phyloP scores from a whole-genome alignment of 164 flowering plant species.

The Liquidambar formosana region DNA sequence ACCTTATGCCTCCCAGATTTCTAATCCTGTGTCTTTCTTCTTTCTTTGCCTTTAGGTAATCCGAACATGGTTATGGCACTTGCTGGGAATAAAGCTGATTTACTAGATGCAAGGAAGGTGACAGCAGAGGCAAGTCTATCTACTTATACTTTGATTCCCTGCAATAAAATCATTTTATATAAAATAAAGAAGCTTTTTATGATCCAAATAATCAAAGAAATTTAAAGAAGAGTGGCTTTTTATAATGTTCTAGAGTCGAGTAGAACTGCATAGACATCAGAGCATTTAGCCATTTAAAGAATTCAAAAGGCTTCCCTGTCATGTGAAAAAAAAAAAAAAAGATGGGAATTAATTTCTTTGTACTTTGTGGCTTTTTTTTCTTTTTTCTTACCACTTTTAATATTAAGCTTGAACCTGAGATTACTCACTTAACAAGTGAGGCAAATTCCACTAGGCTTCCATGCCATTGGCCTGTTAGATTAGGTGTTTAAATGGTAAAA shows the following conservation, averaged over 20 bases:
- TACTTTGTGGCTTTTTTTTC: too few relatives aligned
- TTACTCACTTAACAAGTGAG: too few relatives aligned
- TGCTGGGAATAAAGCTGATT: constrained; percentile 88
- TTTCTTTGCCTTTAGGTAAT: constrained; percentile 48
- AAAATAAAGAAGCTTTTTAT: too few relatives aligned
- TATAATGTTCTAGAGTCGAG: background rate
- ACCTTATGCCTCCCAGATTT: background rate
- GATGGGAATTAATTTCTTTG: background rate
- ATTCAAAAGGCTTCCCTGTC: too few relatives aligned
- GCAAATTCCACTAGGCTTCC: too few relatives aligned
- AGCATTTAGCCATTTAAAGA: background rate
- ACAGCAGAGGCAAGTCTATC: constrained; percentile 43
- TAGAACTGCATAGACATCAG: background rate
- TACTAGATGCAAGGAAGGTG: constrained; percentile 69
- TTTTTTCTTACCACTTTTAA: too few relatives aligned
- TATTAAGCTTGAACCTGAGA: too few relatives aligned
- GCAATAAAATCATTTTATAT: too few relatives aligned
- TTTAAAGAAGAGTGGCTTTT: background rate
- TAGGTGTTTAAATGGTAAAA: too few relatives aligned
- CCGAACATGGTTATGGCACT: constrained; percentile 90
- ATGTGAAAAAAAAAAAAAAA: too few relatives aligned
- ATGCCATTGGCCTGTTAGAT: too few relatives aligned
- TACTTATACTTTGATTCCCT: background rate
- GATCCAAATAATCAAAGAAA: too few relatives aligned
- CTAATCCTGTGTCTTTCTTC: background rate